phyloP scores from a whole-genome alignment of 257 asterid genomes.

The Primulina tabacum region DNA sequence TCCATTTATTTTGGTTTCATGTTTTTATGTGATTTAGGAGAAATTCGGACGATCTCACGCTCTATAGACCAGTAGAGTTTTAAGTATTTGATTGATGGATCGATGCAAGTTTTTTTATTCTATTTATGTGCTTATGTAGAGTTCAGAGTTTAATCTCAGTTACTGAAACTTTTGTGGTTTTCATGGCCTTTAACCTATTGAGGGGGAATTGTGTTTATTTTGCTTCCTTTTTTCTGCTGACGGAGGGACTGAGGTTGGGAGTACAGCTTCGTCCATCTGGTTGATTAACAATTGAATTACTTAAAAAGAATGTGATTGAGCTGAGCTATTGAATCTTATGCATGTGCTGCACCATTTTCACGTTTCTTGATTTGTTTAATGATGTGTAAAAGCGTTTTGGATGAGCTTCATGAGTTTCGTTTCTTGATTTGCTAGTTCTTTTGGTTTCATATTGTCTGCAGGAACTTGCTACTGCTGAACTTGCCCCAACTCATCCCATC shows the following conservation, averaged over 20 bases:
- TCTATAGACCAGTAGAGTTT: not conserved
- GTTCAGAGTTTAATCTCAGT: not conserved
- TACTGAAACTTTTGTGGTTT: not conserved
- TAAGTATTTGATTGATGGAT: too few relatives aligned
- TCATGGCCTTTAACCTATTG: too few relatives aligned
- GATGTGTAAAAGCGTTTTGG: not conserved
- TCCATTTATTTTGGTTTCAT: not conserved
- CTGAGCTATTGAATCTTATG: not conserved
- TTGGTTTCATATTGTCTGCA: not conserved
- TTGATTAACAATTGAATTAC: not conserved
- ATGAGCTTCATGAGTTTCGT: not conserved
- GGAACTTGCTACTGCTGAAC: conserved; percentile 47
- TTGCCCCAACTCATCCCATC: conserved; percentile 75
- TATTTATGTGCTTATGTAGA: not conserved
- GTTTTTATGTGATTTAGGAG: not conserved
- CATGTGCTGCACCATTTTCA: not conserved
- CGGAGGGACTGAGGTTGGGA: too few relatives aligned
- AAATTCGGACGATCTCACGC: too few relatives aligned
- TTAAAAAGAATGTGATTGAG: not conserved
- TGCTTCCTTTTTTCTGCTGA: not conserved
- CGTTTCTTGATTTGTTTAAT: not conserved
- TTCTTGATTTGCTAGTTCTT: too few relatives aligned
- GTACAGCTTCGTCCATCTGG: not conserved
- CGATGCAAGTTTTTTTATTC: too few relatives aligned
- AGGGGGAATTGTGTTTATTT: not conserved